Conservation (phyloP, 352 stramenopile species). For the Pythium rhizo-oryzae region DNA sequence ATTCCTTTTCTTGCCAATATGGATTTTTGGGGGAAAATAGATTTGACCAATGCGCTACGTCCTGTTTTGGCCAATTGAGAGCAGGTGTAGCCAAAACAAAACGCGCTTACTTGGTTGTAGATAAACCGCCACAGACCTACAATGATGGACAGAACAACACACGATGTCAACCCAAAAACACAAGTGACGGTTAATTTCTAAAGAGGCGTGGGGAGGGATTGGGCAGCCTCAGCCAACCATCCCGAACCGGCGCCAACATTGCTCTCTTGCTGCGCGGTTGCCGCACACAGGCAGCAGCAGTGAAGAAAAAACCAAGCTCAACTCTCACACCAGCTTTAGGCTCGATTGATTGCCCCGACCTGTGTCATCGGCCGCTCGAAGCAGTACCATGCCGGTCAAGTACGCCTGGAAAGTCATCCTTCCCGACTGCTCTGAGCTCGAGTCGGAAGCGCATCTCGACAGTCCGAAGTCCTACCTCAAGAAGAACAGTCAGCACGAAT, state of each 20-base stretch:
- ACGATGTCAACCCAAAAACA: too few relatives aligned
- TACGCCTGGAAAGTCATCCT: background rate
- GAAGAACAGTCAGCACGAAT: constrained; percentile 9
- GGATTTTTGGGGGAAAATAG: background rate
- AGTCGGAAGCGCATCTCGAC: constrained; percentile 5
- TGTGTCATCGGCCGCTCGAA: background rate
- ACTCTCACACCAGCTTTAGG: too few relatives aligned
- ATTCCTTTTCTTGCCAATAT: background rate
- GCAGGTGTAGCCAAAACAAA: background rate
- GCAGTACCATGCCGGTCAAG: background rate
- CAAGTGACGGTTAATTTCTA: too few relatives aligned
- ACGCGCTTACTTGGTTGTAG: constrained; percentile 3
- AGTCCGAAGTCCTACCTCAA: constrained; percentile 4
- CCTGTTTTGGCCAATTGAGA: too few relatives aligned
- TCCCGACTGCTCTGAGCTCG: constrained; percentile 5
- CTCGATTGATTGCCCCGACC: background rate
- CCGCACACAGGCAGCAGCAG: too few relatives aligned
- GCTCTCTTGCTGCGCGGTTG: too few relatives aligned
- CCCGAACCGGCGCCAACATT: too few relatives aligned
- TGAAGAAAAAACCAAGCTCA: too few relatives aligned
- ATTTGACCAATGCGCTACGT: background rate
- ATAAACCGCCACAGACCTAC: too few relatives aligned
- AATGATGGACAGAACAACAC: too few relatives aligned
- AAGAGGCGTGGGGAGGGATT: too few relatives aligned
- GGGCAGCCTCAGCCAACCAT: too few relatives aligned